These are phyloP conservation scores for Fusarium concolor DNA, from an alignment of 2,329 filamentous ascomycete genomes.

Conservation along the genomic window DNA sequence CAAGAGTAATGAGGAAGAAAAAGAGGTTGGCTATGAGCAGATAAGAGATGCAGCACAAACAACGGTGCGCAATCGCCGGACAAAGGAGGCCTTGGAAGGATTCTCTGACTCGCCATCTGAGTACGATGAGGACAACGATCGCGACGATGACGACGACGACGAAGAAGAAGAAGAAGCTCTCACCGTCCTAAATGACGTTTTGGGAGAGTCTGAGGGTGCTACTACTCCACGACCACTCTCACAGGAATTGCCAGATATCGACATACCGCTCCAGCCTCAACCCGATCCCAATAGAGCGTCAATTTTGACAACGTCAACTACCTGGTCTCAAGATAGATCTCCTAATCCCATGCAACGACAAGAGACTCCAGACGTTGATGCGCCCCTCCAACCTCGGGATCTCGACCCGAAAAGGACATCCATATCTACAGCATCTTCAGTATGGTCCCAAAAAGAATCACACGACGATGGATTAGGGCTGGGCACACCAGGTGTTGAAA, in stretches of 20 bases:
- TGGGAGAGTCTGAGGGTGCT: conserved; percentile 11
- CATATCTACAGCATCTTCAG: conserved; percentile 21
- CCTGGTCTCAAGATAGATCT: conserved; percentile 21
- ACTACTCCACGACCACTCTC: conserved; percentile 28
- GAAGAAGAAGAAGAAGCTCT: conserved; percentile 24
- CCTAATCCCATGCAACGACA: background rate
- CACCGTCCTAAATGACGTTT: conserved; percentile 25
- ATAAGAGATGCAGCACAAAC: conserved; percentile 15
- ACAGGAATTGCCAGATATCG: conserved; percentile 20
- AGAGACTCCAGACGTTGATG: conserved; percentile 22
- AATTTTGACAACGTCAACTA: conserved; percentile 28
- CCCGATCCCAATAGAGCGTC: conserved; percentile 17
- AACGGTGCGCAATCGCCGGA: background rate
- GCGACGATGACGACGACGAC: conserved; percentile 4
- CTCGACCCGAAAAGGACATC: conserved; percentile 16
- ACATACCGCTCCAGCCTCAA: conserved; percentile 20
- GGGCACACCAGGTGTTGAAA: conserved; percentile 11
- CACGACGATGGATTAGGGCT: conserved; percentile 1
- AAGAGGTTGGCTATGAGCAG: conserved; percentile 23
- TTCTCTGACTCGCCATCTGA: conserved; percentile 31
- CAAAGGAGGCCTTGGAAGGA: background rate
- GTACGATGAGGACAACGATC: conserved; percentile 14
- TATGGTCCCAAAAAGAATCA: conserved; percentile 5
- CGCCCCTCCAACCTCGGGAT: conserved; percentile 23
- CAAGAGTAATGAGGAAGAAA: conserved; percentile 48